phyloP scores from a whole-genome alignment of 495 filamentous ascomycete genomes.

The Neurospora sp. region DNA sequence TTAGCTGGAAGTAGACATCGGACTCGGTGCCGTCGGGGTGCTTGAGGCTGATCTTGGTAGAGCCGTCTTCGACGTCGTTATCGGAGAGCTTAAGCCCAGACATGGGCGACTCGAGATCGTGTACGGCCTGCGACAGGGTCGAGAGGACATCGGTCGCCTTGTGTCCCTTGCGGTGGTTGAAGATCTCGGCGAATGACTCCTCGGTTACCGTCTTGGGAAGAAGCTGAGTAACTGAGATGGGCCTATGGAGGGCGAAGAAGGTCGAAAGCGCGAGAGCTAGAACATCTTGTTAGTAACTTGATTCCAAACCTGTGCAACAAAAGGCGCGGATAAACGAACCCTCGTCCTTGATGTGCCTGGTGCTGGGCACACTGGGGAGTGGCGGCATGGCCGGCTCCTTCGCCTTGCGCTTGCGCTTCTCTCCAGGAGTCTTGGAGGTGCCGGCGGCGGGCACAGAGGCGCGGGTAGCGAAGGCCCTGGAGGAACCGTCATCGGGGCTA shows the following conservation, averaged over 20 bases:
- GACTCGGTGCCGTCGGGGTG: constrained; percentile 42
- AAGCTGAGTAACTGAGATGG: constrained; percentile 75
- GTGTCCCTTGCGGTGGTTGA: constrained; percentile 47
- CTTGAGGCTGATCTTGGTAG: constrained; percentile 32
- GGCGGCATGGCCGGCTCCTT: constrained; percentile 32
- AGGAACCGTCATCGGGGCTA: constrained; percentile 40
- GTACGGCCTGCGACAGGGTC: constrained; percentile 62
- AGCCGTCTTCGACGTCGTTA: constrained; percentile 20
- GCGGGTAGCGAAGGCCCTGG: constrained; percentile 36
- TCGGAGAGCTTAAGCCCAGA: constrained; percentile 24
- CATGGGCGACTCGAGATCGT: constrained; percentile 57
- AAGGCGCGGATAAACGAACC: constrained; percentile 39
- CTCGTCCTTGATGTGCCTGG: constrained; percentile 63
- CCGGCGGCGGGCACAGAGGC: constrained; percentile 29
- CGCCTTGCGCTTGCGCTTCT: constrained; percentile 37
- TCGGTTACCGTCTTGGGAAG: constrained; percentile 62
- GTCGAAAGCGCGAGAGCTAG: constrained; percentile 76
- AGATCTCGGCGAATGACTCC: constrained; percentile 72
- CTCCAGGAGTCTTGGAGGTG: constrained; percentile 27
- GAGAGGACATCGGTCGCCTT: constrained; percentile 59
- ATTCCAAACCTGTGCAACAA: background rate
- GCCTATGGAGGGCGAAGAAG: constrained; percentile 94
- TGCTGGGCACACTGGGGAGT: constrained; percentile 76
- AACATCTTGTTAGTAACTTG: constrained; percentile 4
- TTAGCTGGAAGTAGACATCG: constrained; percentile 32